Percentiles rank a stretch among this genome's conserved stretches.
phyloP scores from a whole-genome alignment of 352 stramenopile genomes.

The Globisporangium spiculum region DNA sequence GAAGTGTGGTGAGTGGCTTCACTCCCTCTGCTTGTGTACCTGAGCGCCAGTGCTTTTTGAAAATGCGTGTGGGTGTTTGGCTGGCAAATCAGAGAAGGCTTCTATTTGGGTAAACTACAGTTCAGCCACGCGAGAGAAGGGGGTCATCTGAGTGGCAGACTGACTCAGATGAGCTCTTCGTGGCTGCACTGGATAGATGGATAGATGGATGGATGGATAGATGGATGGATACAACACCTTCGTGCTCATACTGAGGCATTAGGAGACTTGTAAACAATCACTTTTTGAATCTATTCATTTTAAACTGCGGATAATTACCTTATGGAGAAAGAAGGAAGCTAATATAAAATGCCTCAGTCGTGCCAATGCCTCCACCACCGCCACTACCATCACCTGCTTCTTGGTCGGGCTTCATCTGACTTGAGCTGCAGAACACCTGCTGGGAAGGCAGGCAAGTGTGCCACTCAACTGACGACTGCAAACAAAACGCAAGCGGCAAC shows the following conservation, averaged over 20 bases:
- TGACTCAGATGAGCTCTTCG: neutral
- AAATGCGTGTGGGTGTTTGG: neutral
- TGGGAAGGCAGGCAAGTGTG: neutral
- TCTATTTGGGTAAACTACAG: slow-evolving; percentile 11
- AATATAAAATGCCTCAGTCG: slow-evolving; percentile 22
- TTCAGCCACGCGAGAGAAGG: neutral
- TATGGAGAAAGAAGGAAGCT: slow-evolving; percentile 23
- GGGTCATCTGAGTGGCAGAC: neutral
- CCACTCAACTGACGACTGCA: neutral
- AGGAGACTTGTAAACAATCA: slow-evolving; percentile 4
- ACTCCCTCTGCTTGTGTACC: neutral
- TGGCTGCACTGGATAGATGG: neutral
- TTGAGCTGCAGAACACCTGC: neutral
- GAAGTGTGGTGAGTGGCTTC: neutral
- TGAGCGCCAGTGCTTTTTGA: slow-evolving; percentile 11
- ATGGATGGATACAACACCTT: neutral
- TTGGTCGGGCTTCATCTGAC: neutral
- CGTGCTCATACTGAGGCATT: neutral
- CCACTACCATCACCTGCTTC: neutral
- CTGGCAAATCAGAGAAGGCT: slow-evolving; percentile 2
- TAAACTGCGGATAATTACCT: slow-evolving; percentile 10
- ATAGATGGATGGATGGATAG: neutral
- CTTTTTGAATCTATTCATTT: slow-evolving; percentile 7
- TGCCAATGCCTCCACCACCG: neutral
- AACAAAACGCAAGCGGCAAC: neutral